Evolutionary conservation across 805 yeast genomes (phyloP), one percentile per base, ranked within the genome.

Genomic region (Metschnikowia lunata): DNA sequence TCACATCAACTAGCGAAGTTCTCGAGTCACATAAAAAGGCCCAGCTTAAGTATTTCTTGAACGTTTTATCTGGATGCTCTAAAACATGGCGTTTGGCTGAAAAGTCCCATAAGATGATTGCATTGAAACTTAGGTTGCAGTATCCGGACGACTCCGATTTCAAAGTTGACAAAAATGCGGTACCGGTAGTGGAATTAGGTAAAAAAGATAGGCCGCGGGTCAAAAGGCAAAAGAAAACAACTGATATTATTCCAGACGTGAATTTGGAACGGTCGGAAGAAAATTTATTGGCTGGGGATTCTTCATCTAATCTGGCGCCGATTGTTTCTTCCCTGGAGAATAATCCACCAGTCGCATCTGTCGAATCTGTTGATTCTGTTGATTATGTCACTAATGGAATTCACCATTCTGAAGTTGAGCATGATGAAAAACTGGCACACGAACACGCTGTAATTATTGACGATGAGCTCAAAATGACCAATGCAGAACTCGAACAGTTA

Each of bases 21-120:
- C 46, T 65, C 33, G 54, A 55, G 9, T 57, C 60, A 11, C 55
- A 57, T 36, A 60, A 60, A 40, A 60, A 60, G 33, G 47, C 53
- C 6, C 55, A 61, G 30, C 60, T 75, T 33, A 62, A 58, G 26
- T 67, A 66, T 46, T 72, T 74, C 47, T 58, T 75, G 66, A 55
- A 51, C 29, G 71, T 72, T 0, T 57, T 75, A 30, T 56, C 64
- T 8, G 66, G 67, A n/a, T 60, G 71, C 43, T 69, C 78, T 1
- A 59, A 61, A 40, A 72, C 77, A 0, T 75, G 80, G 79, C 67
- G 64, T 33, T 56, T 75, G 43, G 74, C 77, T 2, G 74, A 67
- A 41, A 72, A 69, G 43, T 72, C 79, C 1, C 69, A 66, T 52
- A 59, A 62, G 30, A 58, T 71, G 53, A 71, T 75, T 39, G 63